Conservation (phyloP, 2,329 filamentous ascomycete species). For the Fusarium heterosporum region DNA sequence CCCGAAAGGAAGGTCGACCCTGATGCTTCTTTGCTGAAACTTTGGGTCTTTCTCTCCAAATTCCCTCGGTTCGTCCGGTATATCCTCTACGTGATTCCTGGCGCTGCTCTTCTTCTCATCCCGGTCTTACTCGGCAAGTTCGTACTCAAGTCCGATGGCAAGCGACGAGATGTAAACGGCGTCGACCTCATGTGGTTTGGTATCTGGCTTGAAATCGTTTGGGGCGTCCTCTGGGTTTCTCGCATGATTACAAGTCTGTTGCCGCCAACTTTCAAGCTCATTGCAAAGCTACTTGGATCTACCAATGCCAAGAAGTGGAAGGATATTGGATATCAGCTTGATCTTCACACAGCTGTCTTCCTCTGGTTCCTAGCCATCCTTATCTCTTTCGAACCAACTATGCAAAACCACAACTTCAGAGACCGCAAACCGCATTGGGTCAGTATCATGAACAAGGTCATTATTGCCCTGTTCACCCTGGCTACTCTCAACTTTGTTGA, state of each 20-base stretch:
- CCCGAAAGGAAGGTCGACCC: constrained; percentile 49
- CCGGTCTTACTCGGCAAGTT: constrained; percentile 60
- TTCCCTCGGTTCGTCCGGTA: constrained; percentile 64
- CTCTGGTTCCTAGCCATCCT: constrained; percentile 92
- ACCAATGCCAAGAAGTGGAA: constrained; percentile 94
- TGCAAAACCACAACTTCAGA: constrained; percentile 65
- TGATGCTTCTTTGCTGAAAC: constrained; percentile 53
- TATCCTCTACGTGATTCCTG: constrained; percentile 61
- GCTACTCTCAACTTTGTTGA: constrained; percentile 85
- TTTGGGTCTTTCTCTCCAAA: constrained; percentile 60
- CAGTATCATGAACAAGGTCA: constrained; percentile 82
- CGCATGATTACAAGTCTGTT: constrained; percentile 65
- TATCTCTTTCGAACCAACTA: constrained; percentile 85
- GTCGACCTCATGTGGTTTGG: constrained; percentile 90
- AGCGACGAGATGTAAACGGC: constrained; percentile 64
- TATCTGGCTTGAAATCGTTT: constrained; percentile 94
- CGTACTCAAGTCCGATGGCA: constrained; percentile 51
- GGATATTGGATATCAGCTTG: constrained; percentile 86
- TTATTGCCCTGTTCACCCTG: constrained; percentile 85
- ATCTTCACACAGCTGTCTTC: constrained; percentile 87
- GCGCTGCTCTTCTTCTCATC: constrained; percentile 58
- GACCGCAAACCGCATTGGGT: constrained; percentile 74
- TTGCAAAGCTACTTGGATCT: constrained; percentile 80
- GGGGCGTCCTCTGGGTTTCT: constrained; percentile 88
- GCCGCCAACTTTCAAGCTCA: constrained; percentile 58